Percentiles rank a stretch among this genome's conserved stretches.
Conservation (phyloP, 805 yeast species). For the Sugiyamaella smithiae region DNA sequence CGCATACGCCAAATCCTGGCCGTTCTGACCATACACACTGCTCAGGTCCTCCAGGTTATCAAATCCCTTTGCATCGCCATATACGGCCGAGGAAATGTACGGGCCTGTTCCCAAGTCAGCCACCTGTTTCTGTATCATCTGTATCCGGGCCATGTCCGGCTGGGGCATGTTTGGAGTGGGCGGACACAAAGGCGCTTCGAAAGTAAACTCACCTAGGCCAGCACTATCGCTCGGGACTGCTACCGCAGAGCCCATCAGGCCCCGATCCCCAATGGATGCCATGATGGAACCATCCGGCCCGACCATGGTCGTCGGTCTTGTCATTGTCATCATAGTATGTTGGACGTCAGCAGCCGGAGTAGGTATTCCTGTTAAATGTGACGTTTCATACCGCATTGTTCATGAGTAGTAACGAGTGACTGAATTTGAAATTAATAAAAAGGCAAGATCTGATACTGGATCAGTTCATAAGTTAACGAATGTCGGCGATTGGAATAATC, state of each 20-base stretch:
- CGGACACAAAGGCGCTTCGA: conserved; percentile 12
- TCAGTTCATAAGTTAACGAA: conserved; percentile 1
- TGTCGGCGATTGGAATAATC: background rate
- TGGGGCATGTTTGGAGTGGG: conserved; percentile 16
- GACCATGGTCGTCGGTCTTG: background rate
- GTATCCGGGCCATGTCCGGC: conserved; percentile 14
- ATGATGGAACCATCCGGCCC: background rate
- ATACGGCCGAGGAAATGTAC: conserved; percentile 17
- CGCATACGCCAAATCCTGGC: background rate
- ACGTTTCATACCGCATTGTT: background rate
- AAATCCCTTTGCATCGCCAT: conserved; percentile 7
- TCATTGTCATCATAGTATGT: background rate
- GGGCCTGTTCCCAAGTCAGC: conserved; percentile 10
- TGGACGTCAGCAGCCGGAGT: background rate
- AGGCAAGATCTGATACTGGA: background rate
- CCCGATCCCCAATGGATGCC: background rate
- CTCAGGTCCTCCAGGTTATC: background rate
- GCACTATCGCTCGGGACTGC: background rate
- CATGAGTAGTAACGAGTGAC: background rate
- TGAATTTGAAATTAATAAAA: background rate
- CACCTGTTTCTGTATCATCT: conserved; percentile 12
- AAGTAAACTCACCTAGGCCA: background rate
- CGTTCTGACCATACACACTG: background rate
- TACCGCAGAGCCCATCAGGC: background rate
- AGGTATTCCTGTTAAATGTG: background rate